Conservation (phyloP, 2,329 filamentous ascomycete species). For the Fusarium lyarnte region DNA sequence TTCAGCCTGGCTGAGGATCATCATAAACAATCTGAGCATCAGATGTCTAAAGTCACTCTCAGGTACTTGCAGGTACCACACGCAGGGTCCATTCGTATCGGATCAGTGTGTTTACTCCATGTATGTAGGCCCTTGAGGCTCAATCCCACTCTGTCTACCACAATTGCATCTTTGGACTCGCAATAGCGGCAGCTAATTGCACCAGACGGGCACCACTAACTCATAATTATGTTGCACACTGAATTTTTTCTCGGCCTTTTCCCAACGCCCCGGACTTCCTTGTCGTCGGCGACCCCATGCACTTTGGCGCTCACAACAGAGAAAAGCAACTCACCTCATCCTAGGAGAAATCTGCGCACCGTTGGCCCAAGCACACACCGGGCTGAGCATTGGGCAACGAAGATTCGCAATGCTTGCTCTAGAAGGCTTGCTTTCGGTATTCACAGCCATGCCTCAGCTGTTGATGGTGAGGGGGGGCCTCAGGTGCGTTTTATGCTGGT, state of each 20-base stretch:
- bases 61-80: slow-evolving; percentile 17
- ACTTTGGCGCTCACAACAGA: slow-evolving; percentile 8
- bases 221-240: slow-evolving; percentile 2
- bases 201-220: slow-evolving; percentile 7
- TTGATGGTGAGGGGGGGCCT: slow-evolving; percentile 20
- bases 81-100: slow-evolving; percentile 6
- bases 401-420: slow-evolving; percentile 26
- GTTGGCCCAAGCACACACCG: slow-evolving; percentile 36
- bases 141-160: slow-evolving; percentile 20
- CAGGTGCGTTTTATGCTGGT: slow-evolving; percentile 29
- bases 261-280: slow-evolving; percentile 18
- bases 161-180: slow-evolving; percentile 14
- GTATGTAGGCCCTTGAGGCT: slow-evolving; percentile 3
- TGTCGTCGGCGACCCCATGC: slow-evolving; percentile 14
- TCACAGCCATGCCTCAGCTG: slow-evolving; percentile 9
- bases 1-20: slow-evolving; percentile 11
- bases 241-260: slow-evolving; percentile 25
- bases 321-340: slow-evolving; percentile 19
- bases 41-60: slow-evolving; percentile 14
- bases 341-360: slow-evolving; percentile 12
- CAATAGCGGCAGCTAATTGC: slow-evolving; percentile 36
- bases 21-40: not conserved
- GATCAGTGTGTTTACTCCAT: not conserved
- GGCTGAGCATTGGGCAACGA: slow-evolving; percentile 25
- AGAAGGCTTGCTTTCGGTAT: slow-evolving; percentile 2